Percentiles rank a stretch among this genome's conserved stretches.
These are phyloP conservation scores for Saccharomycopsis microspora DNA, from an alignment of 805 yeast species.

Conservation along the genomic window DNA sequence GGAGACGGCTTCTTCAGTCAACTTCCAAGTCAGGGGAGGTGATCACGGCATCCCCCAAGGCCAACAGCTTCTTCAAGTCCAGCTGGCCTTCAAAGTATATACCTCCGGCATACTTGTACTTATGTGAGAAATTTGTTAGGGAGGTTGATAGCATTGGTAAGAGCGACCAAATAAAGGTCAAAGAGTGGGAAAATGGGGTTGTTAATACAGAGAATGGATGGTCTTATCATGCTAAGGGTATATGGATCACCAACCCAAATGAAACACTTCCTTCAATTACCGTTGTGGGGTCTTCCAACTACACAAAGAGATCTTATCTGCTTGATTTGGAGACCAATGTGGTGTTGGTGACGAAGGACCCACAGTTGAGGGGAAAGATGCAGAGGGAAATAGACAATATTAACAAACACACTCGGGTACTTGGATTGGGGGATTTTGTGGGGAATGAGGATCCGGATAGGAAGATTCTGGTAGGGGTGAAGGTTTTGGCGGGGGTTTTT, in stretches of 20 bases:
- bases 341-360: conserved; percentile 60
- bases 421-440: conserved; percentile 51
- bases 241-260: conserved; percentile 64
- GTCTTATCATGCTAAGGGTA: conserved; percentile 97
- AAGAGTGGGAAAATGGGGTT: conserved; percentile 82
- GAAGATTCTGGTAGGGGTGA: conserved; percentile 49
- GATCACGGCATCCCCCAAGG: conserved; percentile 86
- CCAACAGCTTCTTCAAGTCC: conserved; percentile 86
- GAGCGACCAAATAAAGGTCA: conserved; percentile 32
- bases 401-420: conserved; percentile 35
- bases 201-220: conserved; percentile 80
- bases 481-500: conserved; percentile 50
- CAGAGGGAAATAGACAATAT: conserved; percentile 52
- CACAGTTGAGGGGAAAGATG: conserved; percentile 45
- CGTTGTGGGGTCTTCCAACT: conserved; percentile 86
- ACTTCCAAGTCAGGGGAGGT: conserved; percentile 49
- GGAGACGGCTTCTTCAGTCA: conserved; percentile 42
- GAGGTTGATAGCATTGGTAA: conserved; percentile 19
- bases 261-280: conserved; percentile 58
- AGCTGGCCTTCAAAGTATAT: conserved; percentile 69
- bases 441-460: conserved; percentile 39
- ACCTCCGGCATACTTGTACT: conserved; percentile 77
- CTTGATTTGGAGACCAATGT: conserved; percentile 87
- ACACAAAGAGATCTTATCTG: conserved; percentile 80
- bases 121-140: conserved; percentile 58